Evolutionary conservation across 148 eudicot species (phyloP), one percentile per base, ranked within the genome.

Genomic region (Silene latifolia): DNA sequence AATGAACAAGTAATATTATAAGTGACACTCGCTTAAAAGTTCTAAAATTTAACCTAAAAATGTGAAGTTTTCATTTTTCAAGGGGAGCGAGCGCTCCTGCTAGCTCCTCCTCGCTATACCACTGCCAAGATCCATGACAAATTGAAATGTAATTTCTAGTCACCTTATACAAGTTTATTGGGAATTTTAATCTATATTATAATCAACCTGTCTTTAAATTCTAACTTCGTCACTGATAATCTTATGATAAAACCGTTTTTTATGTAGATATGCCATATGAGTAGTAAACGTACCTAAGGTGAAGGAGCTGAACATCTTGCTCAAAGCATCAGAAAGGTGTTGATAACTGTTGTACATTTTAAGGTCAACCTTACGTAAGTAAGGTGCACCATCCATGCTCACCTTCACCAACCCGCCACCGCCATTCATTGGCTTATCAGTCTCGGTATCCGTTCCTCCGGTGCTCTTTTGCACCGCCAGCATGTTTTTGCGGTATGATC

Each of bases 301-400:
- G 82, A 89, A 90, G 74, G 92, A 93, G 47, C 89, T 82, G 74
- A 93, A 90, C 98, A 93, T 90, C 72, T 90, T 86, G 83, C 79
- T 90, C 63, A 93, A 80, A 75, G 96, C 98, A 85, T 84, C 85
- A 78, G 85, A 93, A 42, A 93, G 91, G 27, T 88, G 85, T 77
- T 82, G 90, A 80, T 93, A 93, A 76, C 86, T 86, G 29, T 83
- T 87, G 87, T 89, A 88, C 85, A 84, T 77, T 54, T 84, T 90
- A 76, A 93, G 78, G 77, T 93, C 93, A 19, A 93, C 96, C 78
- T 93, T 93, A 72, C 98, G 93, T 23, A 90, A 85, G 85, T 93
- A 93, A 4, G 98, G 98, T 71, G 98, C 96, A 25, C 98, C 98
- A 64, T 90, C 93, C 87, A 90, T 78, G 87, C 98, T 90, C 35